Conservation (phyloP, 2,329 filamentous ascomycete genomes). For the Penicillium aurantiogriseum region DNA sequence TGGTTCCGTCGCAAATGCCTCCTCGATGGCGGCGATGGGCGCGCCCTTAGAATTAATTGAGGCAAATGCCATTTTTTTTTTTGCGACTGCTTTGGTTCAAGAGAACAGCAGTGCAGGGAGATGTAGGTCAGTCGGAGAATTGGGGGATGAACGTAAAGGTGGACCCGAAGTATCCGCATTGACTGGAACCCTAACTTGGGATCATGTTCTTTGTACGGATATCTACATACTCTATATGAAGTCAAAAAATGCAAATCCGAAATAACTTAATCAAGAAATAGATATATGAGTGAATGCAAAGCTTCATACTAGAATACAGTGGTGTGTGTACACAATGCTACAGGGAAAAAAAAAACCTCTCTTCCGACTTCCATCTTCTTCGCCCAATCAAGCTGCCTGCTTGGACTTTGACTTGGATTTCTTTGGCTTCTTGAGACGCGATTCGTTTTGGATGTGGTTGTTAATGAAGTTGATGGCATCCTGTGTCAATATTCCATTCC, state of each 20-base stretch:
- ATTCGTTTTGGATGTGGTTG: slow-evolving; percentile 31
- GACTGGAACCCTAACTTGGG: slow-evolving; percentile 1
- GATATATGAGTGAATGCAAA: slow-evolving; percentile 13
- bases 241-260: not conserved
- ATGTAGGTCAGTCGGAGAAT: slow-evolving; percentile 12
- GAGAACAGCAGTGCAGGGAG: slow-evolving; percentile 16
- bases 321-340: slow-evolving; percentile 31
- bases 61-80: slow-evolving; percentile 39
- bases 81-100: slow-evolving; percentile 19
- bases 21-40: slow-evolving; percentile 38
- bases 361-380: not conserved
- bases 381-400: slow-evolving; percentile 11
- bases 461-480: slow-evolving; percentile 39
- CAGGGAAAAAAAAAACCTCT: slow-evolving; percentile 2
- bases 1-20: slow-evolving; percentile 42
- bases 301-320: slow-evolving; percentile 29
- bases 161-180: slow-evolving; percentile 11
- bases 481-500: slow-evolving; percentile 36
- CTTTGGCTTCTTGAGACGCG: not conserved
- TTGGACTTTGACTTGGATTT: slow-evolving; percentile 12
- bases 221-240: not conserved
- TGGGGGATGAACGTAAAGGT: slow-evolving; percentile 17
- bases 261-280: slow-evolving; percentile 1
- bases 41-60: slow-evolving; percentile 30
- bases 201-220: too few species aligned